A percentile compares a stretch with the other conserved stretches of the same genome.
Evolutionary conservation across 1,284 basidiomycete genomes (phyloP).

Genomic region (Ustilago loliicola): DNA sequence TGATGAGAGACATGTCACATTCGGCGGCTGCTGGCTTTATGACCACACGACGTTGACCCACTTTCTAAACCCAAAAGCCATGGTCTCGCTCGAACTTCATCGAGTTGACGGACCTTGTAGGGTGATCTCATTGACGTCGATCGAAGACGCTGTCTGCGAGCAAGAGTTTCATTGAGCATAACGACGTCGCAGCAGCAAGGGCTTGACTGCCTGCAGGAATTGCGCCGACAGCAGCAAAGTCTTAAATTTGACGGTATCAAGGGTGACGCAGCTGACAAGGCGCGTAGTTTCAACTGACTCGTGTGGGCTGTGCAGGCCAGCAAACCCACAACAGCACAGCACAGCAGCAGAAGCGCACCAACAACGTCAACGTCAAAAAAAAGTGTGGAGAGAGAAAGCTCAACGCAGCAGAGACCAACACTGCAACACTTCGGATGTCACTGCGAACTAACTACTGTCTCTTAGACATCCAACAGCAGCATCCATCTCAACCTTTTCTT

Average conservation of each 20-base stretch:
- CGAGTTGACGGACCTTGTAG: neutral
- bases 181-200: neutral
- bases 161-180: too few relatives aligned
- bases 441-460: neutral
- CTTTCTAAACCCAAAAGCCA: neutral
- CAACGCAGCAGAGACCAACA: slow-evolving; percentile 8
- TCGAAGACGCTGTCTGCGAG: too few relatives aligned
- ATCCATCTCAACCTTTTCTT: neutral
- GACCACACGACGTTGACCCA: slow-evolving; percentile 6
- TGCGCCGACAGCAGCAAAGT: neutral
- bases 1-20: slow-evolving; percentile 9
- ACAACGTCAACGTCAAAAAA: neutral
- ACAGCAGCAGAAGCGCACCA: slow-evolving; percentile 1
- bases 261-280: neutral
- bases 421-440: neutral
- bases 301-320: slow-evolving; percentile 26
- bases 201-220: neutral
- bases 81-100: too few relatives aligned
- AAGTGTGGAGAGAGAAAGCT: slow-evolving; percentile 18
- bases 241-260: slow-evolving; percentile 2
- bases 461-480: neutral
- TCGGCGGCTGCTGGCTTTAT: neutral
- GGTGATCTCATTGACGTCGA: neutral
- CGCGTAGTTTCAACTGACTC: neutral
- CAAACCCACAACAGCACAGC: neutral